Evolutionary conservation across 2,329 filamentous ascomycete genomes (phyloP).

Genomic region (Calonectria fujianensis): DNA sequence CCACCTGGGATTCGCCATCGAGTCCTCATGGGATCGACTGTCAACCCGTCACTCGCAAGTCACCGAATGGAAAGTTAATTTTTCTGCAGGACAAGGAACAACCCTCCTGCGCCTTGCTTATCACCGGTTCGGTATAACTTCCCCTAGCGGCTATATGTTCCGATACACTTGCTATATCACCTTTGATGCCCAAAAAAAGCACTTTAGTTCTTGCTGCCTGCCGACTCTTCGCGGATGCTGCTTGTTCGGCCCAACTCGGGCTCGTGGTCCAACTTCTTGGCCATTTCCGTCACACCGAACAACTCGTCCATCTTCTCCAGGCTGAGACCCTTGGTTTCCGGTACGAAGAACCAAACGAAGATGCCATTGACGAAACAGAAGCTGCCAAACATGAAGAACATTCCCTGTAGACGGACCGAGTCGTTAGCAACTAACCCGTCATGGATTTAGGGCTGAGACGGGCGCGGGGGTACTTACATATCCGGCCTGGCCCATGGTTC

Average conservation of each 20-base stretch:
- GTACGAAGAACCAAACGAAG: slow-evolving; percentile 80
- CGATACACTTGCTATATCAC: background rate
- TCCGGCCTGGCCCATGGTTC: slow-evolving; percentile 66
- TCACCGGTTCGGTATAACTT: slow-evolving; percentile 26
- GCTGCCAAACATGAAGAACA: slow-evolving; percentile 81
- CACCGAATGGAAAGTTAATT: slow-evolving; percentile 12
- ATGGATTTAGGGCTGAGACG: background rate
- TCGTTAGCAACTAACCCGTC: slow-evolving; percentile 25
- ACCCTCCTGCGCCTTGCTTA: slow-evolving; percentile 18
- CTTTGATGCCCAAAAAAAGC: slow-evolving; percentile 22
- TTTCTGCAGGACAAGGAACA: slow-evolving; percentile 21
- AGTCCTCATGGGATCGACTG: slow-evolving; percentile 11
- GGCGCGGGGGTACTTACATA: slow-evolving; percentile 59
- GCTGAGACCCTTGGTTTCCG: slow-evolving; percentile 80
- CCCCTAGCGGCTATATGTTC: slow-evolving; percentile 1
- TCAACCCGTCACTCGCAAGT: slow-evolving; percentile 10
- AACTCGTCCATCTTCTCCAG: slow-evolving; percentile 81
- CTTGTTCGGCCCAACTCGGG: slow-evolving; percentile 52
- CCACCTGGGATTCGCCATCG: slow-evolving; percentile 19
- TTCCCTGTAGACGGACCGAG: slow-evolving; percentile 63
- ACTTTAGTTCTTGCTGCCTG: slow-evolving; percentile 44
- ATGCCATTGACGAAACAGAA: slow-evolving; percentile 80
- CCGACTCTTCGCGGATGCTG: slow-evolving; percentile 54
- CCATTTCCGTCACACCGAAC: slow-evolving; percentile 74
- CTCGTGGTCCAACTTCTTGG: slow-evolving; percentile 58